Percentiles rank a stretch among this genome's conserved stretches.
phyloP scores from a whole-genome alignment of 768 basidiomycete species.

The Zangia roseola region DNA sequence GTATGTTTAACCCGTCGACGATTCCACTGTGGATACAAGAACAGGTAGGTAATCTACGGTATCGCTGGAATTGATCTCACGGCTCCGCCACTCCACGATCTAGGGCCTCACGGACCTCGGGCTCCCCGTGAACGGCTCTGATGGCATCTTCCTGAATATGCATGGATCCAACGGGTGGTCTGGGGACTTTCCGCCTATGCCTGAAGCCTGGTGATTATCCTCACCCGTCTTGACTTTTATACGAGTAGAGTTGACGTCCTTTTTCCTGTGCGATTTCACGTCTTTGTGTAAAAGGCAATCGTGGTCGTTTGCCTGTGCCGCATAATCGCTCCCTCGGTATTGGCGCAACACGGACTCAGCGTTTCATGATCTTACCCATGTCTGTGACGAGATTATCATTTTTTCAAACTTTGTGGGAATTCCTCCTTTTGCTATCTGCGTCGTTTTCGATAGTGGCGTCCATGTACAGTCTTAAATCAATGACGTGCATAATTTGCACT shows the following conservation, averaged over 20 bases:
- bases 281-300: constrained; percentile 21
- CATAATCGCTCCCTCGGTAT: constrained; percentile 11
- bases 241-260: constrained; percentile 24
- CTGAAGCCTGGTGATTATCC: constrained; percentile 74
- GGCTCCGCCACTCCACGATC: neutral
- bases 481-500: constrained; percentile 2
- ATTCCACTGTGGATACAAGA: constrained; percentile 94
- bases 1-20: constrained; percentile 71
- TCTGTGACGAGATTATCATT: constrained; percentile 1
- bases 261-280: constrained; percentile 15
- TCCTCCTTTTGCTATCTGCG: neutral
- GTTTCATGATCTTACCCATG: neutral
- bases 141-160: constrained; percentile 84
- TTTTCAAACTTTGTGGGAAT: neutral
- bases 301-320: constrained; percentile 13
- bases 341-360: neutral
- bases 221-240: constrained; percentile 13
- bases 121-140: constrained; percentile 86
- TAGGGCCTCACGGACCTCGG: constrained; percentile 89
- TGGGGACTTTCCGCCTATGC: constrained; percentile 71
- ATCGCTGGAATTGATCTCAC: neutral
- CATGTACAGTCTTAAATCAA: neutral
- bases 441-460: neutral
- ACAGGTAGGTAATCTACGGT: constrained; percentile 52
- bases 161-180: constrained; percentile 71